Base-by-base conservation (phyloP, 1,284 basidiomycete genomes). In the Porogramme epimiltina region DNA sequence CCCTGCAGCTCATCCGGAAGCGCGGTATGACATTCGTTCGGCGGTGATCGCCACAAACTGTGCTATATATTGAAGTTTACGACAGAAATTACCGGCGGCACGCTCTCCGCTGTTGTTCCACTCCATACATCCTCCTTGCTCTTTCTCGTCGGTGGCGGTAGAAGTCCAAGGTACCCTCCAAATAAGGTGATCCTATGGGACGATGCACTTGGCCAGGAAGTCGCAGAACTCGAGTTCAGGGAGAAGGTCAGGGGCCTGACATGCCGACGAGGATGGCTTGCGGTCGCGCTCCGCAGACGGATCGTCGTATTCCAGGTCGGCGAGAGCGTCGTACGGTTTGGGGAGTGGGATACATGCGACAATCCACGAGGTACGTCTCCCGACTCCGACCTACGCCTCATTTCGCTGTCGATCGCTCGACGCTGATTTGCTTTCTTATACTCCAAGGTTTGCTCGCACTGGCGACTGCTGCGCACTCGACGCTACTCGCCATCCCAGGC, bases 171-270 rank as follows among this genome's bases (percentile, higher is more conserved):
- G 5, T 98, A 94, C 70, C 87, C 95, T 24, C 92, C 91, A 23
- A 98, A 98, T 75, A 98, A 97, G 74, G 91, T 95, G 42, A 80
- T 97, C 50, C 70, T 98, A 42, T 97, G 91, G 87, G 89, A 97
- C 70, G 92, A 94, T 70, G 79, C 78, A 2, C 72, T 81, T 2
- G 85, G 84, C 3, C 73, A 76, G 45, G 87, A 94, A 62, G 86
- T 95, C 34, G 91, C 90, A 24, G 92, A 96, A 69, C 80, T 98
- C 48, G 94, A 97, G 72, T 97, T 98, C 66, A 84, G 90, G 55
- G 93, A 96, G 70, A 79, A 82, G 47, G 92, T 97, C 1, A 77
- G 90, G 45, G 93, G 92, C 0, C 70, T 98, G 34, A 83, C 85
- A 1, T 91, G 87, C 58, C 76, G 95, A 56, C 78, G 89, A 25